Evolutionary conservation across 805 yeast genomes (phyloP), one percentile per base, ranked within the genome.

Genomic region (Yamadazyma akitaensis): DNA sequence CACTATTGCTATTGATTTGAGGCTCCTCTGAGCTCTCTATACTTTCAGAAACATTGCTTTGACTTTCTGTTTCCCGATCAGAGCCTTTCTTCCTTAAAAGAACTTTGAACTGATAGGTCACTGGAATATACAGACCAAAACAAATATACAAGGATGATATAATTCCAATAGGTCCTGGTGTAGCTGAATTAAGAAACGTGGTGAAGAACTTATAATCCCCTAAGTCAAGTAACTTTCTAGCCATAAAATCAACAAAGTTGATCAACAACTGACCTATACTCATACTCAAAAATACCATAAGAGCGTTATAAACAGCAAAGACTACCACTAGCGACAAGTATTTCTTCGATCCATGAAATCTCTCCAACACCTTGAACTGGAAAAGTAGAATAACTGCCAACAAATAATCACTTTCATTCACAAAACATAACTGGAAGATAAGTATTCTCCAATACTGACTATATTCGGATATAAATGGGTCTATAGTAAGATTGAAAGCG

Each of bases 401-500:
- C 17, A 78, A 47, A 48, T 74, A 79, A 60, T 83, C 86, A 5
- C 84, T 74, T 57, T 81, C 86, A 56, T 79, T 81, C 37, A 78
- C 68, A 42, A 79, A 77, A n/a, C 77, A 66, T 11, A 77, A 24
- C 56, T 81, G 88, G 53, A 70, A 75, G 6, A 73, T 58, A 7
- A 72, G 38, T 8, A 79, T 57, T 43, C 88, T 63, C 78, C 84
- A 82, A 56, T 73, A 82, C 52, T 83, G 89, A 11, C 59, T 44
- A 66, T 82, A 82, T 48, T 75, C 69, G 2, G 71, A 54, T 9
- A 83, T 68, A 54, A 74, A 80, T 2, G 89, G 89, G 48, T 72
- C 76, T 41, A 76, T 68, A 10, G 73, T 58, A 17, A 79, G 63
- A 5, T 59, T 53, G 48, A 76, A 73, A 39, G 65, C 57, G 36